Conservation (phyloP, 768 basidiomycete genomes). For the Suillus tomentosus region DNA sequence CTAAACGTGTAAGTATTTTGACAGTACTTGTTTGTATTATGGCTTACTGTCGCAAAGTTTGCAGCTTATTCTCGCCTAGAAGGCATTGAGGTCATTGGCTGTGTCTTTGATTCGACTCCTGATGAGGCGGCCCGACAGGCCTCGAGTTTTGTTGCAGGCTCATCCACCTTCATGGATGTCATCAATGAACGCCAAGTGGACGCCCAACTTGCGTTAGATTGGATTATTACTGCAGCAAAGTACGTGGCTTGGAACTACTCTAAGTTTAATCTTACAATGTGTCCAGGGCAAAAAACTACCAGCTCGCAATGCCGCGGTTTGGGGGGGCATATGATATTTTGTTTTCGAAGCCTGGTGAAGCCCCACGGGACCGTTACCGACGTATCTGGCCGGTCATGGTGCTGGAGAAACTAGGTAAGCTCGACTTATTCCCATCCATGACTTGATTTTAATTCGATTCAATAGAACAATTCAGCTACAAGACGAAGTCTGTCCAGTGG, state of each 20-base stretch:
- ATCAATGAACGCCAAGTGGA: neutral
- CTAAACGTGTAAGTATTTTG: neutral
- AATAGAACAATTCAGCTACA: neutral
- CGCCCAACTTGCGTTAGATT: neutral
- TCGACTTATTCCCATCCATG: neutral
- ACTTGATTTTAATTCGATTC: neutral
- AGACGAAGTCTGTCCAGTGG: neutral
- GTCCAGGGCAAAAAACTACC: neutral
- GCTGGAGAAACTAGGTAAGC: slow-evolving; percentile 1
- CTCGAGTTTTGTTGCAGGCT: neutral
- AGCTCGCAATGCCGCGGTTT: neutral
- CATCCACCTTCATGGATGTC: neutral
- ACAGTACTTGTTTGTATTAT: neutral
- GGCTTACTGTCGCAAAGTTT: neutral
- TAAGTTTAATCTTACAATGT: neutral
- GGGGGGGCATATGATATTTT: neutral
- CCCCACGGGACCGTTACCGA: neutral
- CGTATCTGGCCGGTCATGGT: neutral
- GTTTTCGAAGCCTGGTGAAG: neutral
- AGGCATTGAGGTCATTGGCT: slow-evolving; percentile 3
- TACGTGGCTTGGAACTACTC: neutral
- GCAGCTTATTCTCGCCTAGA: neutral
- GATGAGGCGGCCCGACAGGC: neutral
- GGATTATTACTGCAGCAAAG: neutral
- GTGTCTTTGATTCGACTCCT: neutral